Evolutionary conservation across 805 yeast species (phyloP).

Genomic region (Pichia cephalocereana): DNA sequence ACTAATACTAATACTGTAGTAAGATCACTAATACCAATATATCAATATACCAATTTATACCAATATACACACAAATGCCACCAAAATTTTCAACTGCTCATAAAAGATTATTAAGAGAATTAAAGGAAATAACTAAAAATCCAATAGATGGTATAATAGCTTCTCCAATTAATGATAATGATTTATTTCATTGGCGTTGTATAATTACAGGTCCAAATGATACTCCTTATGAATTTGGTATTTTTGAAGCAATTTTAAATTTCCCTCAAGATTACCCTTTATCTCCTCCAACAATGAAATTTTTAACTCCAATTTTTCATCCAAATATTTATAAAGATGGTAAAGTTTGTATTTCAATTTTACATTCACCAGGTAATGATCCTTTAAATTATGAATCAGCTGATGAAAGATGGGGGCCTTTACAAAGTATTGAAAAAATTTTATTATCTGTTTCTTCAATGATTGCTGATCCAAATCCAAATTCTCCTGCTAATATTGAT

Average conservation of each 20-base stretch:
- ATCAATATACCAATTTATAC: no score
- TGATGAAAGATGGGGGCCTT: constrained; percentile 97
- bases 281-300: constrained; percentile 50
- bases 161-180: constrained; percentile 65
- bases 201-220: constrained; percentile 43
- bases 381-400: constrained; percentile 93
- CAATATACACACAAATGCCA: no score
- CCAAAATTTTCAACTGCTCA: constrained; percentile 48
- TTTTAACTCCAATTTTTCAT: constrained; percentile 76
- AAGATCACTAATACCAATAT: no score
- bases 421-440: constrained; percentile 96
- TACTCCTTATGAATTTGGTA: constrained; percentile 48
- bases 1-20: no score
- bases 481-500: constrained; percentile 85
- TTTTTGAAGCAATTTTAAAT: constrained; percentile 40
- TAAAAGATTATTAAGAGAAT: constrained; percentile 77
- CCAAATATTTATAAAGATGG: constrained; percentile 95
- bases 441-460: constrained; percentile 86
- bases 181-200: constrained; percentile 47
- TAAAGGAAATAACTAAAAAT: constrained; percentile 74
- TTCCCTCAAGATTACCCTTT: constrained; percentile 48
- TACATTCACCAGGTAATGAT: constrained; percentile 96
- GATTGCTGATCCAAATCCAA: constrained; percentile 95
- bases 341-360: constrained; percentile 88
- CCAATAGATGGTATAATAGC: constrained; percentile 96